Conservation (phyloP, 768 basidiomycete species). For the Lactifluus hygrophoroides region DNA sequence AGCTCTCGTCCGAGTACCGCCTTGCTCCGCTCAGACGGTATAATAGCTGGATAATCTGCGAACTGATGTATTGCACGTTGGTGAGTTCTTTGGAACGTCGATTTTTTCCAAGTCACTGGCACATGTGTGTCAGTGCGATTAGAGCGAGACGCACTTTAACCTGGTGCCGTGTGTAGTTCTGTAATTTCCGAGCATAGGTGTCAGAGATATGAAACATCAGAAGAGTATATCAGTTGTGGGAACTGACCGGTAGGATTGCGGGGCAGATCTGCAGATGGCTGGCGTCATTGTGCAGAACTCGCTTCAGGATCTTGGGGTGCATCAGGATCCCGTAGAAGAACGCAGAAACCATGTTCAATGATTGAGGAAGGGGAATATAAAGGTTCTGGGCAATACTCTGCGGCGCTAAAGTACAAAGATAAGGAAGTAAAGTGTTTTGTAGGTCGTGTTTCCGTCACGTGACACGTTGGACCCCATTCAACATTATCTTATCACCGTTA, state of each 20-base stretch:
- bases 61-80: constrained; percentile 27
- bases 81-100: background rate
- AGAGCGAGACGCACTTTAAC: constrained; percentile 42
- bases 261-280: constrained; percentile 56
- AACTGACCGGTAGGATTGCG: constrained; percentile 61
- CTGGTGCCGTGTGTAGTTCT: constrained; percentile 79
- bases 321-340: constrained; percentile 92
- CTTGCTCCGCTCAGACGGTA: constrained; percentile 47
- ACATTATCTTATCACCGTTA: too few species aligned
- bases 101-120: background rate
- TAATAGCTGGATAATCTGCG: constrained; percentile 78
- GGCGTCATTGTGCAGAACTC: constrained; percentile 67
- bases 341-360: constrained; percentile 34
- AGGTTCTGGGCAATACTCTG: too few species aligned
- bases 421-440: too few species aligned
- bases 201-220: background rate
- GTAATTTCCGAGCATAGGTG: background rate
- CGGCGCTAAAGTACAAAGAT: too few species aligned
- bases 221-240: too few species aligned
- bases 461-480: too few species aligned
- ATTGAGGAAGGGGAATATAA: background rate
- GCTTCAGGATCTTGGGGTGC: constrained; percentile 72
- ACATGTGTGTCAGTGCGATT: too few species aligned
- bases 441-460: too few species aligned
- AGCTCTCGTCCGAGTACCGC: constrained; percentile 34